A percentile compares a stretch with the other conserved stretches of the same genome.
Conservation (phyloP, 2,329 filamentous ascomycete genomes). For the Beauveria brongniartii region DNA sequence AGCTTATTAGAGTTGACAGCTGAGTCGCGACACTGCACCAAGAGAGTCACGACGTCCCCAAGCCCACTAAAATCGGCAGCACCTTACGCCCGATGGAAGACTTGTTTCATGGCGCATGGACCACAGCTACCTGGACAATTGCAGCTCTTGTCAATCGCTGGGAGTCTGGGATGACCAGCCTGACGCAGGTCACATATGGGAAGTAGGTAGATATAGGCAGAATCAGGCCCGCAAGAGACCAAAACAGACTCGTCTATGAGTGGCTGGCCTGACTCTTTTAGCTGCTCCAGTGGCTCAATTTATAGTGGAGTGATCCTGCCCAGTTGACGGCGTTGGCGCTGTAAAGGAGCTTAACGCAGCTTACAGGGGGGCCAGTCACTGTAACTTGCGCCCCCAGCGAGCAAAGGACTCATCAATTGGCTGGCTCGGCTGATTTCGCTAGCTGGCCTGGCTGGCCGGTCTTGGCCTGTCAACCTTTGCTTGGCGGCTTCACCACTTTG, state of each 20-base stretch:
- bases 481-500: neutral
- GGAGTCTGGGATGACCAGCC: too few relatives aligned
- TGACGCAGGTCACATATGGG: too few relatives aligned
- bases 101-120: neutral
- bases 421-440: too few relatives aligned
- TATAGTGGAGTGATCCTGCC: neutral
- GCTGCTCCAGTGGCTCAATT: neutral
- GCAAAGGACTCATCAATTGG: neutral
- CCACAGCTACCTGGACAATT: neutral
- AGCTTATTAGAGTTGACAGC: neutral
- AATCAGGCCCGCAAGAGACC: too few relatives aligned
- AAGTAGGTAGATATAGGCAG: too few relatives aligned
- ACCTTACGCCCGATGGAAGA: neutral
- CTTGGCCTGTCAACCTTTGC: neutral
- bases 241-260: neutral
- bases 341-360: neutral
- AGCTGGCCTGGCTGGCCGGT: too few relatives aligned
- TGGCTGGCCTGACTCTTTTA: neutral
- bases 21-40: neutral
- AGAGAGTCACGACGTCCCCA: too few relatives aligned
- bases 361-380: neutral
- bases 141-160: neutral
- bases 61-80: neutral
- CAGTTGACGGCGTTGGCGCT: neutral
- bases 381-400: neutral